Conservation (phyloP, 169 alveolate genomes). For the Blepharisma undulans region DNA sequence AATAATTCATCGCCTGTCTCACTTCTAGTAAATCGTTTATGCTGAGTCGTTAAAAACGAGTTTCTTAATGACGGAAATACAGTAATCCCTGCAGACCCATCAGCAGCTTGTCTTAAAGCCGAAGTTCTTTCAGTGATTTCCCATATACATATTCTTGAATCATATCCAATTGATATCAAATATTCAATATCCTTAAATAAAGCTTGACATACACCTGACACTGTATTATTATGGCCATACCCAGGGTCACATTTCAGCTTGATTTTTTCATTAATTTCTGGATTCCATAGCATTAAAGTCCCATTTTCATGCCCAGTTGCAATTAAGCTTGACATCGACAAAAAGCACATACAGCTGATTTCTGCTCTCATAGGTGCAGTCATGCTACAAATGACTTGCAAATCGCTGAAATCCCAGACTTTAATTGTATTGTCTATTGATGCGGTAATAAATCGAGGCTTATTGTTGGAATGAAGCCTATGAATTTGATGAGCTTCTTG, state of each 20-base stretch:
- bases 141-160: slow-evolving; percentile 71
- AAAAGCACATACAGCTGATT: slow-evolving; percentile 66
- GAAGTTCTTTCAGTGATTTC: slow-evolving; percentile 61
- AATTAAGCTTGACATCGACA: slow-evolving; percentile 60
- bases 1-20: slow-evolving; percentile 53
- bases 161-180: slow-evolving; percentile 73
- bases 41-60: slow-evolving; percentile 46
- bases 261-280: slow-evolving; percentile 57
- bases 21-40: neutral
- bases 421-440: slow-evolving; percentile 68
- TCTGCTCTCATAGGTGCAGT: slow-evolving; percentile 61
- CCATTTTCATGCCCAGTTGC: slow-evolving; percentile 80
- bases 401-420: slow-evolving; percentile 69
- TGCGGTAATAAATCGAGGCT: slow-evolving; percentile 59
- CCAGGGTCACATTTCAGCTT: slow-evolving; percentile 51
- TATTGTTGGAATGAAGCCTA: slow-evolving; percentile 50
- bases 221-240: slow-evolving; percentile 52
- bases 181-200: slow-evolving; percentile 59
- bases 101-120: slow-evolving; percentile 20
- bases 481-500: slow-evolving; percentile 51
- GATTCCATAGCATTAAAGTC: slow-evolving; percentile 63
- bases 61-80: slow-evolving; percentile 58
- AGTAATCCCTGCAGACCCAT: slow-evolving; percentile 46
- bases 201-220: slow-evolving; percentile 57
- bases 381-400: slow-evolving; percentile 45